A percentile compares a stretch with the other conserved stretches of the same genome.
Evolutionary conservation across 345 rosid species (phyloP).

Genomic region (Euphorbia peplus): DNA sequence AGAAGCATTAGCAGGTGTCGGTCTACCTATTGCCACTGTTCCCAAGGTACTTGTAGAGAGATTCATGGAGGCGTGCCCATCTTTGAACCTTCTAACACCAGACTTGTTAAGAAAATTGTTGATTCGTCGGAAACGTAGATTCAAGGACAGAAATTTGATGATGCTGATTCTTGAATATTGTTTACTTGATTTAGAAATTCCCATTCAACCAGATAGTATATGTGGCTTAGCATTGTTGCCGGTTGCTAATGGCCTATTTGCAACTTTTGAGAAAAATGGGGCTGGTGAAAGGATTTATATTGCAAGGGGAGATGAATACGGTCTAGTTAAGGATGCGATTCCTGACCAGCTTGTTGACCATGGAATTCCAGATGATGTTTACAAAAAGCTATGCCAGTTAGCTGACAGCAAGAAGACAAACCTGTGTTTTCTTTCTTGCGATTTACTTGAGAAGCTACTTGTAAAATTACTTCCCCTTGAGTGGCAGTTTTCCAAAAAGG

Average conservation of each 20-base stretch:
- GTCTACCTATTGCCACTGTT: slow-evolving; percentile 65
- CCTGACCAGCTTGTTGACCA: slow-evolving; percentile 69
- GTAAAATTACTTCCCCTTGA: slow-evolving; percentile 79
- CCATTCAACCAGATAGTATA: slow-evolving; percentile 46
- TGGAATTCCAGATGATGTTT: slow-evolving; percentile 60
- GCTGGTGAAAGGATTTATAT: slow-evolving; percentile 74
- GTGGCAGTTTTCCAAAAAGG: slow-evolving; percentile 70
- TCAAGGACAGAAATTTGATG: slow-evolving; percentile 57
- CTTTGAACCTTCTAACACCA: slow-evolving; percentile 74
- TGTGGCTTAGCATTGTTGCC: slow-evolving; percentile 83
- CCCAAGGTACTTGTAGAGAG: slow-evolving; percentile 63
- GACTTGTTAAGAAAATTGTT: slow-evolving; percentile 65
- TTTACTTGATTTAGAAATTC: slow-evolving; percentile 61
- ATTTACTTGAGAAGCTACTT: slow-evolving; percentile 80
- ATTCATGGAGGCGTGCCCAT: slow-evolving; percentile 69
- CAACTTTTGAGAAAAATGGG: slow-evolving; percentile 68
- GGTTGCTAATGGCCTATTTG: slow-evolving; percentile 79
- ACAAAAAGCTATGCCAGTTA: slow-evolving; percentile 57
- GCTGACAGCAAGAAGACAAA: slow-evolving; percentile 72
- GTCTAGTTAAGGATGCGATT: slow-evolving; percentile 78
- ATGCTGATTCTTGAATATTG: slow-evolving; percentile 83
- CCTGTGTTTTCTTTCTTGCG: slow-evolving; percentile 70
- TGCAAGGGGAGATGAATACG: slow-evolving; percentile 62
- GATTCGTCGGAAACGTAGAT: slow-evolving; percentile 68
- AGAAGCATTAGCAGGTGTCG: slow-evolving; percentile 77